Conservation (phyloP, 2,329 filamentous ascomycete species). For the Scedosporium apiospermum region DNA sequence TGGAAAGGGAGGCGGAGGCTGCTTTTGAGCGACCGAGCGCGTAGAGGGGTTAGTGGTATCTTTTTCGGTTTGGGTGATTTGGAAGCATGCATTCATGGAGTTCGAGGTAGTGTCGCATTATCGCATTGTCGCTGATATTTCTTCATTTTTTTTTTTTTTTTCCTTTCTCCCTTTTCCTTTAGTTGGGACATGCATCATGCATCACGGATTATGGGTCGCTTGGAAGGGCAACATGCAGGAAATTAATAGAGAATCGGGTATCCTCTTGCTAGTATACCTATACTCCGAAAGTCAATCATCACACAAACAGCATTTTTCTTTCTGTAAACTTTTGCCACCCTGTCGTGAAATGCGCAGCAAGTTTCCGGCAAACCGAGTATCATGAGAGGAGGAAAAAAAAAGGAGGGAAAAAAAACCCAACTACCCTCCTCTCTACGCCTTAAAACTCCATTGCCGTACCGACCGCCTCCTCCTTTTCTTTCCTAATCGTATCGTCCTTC, state of each 20-base stretch:
- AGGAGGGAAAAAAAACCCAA: background rate
- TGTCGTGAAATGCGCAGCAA: background rate
- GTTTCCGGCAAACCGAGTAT: background rate
- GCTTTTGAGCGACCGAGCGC: conserved; percentile 2
- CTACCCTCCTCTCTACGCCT: background rate
- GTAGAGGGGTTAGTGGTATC: background rate
- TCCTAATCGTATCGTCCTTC: conserved; percentile 42
- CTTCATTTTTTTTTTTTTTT: background rate
- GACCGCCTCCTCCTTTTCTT: conserved; percentile 45
- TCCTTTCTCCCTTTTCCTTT: too few relatives aligned
- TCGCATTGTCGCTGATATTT: background rate
- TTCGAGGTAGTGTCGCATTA: background rate
- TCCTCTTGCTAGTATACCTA: background rate
- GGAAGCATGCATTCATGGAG: background rate
- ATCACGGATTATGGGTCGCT: background rate
- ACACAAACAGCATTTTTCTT: background rate
- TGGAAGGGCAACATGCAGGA: background rate
- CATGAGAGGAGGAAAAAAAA: background rate
- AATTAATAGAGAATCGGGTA: conserved; percentile 2
- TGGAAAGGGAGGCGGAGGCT: conserved; percentile 10
- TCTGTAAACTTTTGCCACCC: background rate
- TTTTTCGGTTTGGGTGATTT: background rate
- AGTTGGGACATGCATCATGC: background rate
- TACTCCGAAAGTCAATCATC: background rate
- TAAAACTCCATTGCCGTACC: conserved; percentile 47